Evolutionary conservation across 148 eudicot genomes (phyloP), one percentile per base, ranked within the genome.

Genomic region (Amaranthus palmeri): DNA sequence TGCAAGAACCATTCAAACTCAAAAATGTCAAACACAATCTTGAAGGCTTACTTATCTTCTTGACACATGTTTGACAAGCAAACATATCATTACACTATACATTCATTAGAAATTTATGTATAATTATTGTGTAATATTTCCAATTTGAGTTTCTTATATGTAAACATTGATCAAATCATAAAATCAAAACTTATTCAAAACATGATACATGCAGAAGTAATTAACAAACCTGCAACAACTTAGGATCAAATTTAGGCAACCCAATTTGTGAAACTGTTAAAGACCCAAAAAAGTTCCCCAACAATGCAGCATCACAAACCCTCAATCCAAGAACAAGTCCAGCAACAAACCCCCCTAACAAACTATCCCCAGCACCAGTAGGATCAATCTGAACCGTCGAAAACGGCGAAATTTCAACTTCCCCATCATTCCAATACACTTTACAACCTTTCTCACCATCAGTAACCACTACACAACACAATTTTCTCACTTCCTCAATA

Each of bases 261-360:
- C 99, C 99, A 62, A 95, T 54, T 48, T 88, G 89, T 5, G 72
- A 84, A 36, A 95, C 99, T 42, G 97, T 87, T 50, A 95, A 82
- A n/a, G 96, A 84, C 64, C 99, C 99, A 65, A 88, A 90, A n/a
- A 95, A 85, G 83, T 95, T 95, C 11, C 99, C 99, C 76, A 92
- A 77, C 88, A 95, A 69, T 1, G 97, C 96, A 69, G 99, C 96
- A 76, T 95, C 97, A 41, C 87, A 87, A 58, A 89, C 89, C 4
- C 81, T 65, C 74, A 95, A 76, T 3, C 97, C 98, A 15, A 84
- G 77, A n/a, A 78, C 83, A 63, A 91, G 80, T 43, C 99, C 97
- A 5, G 82, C 88, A 10, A 86, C 93, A 65, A 95, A 80, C 48
- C 99, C 99, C 0, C 93, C 99, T 7, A 95, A 72, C 47, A 95